phyloP scores from a whole-genome alignment of 345 rosid genomes.

The Citrus australasica region DNA sequence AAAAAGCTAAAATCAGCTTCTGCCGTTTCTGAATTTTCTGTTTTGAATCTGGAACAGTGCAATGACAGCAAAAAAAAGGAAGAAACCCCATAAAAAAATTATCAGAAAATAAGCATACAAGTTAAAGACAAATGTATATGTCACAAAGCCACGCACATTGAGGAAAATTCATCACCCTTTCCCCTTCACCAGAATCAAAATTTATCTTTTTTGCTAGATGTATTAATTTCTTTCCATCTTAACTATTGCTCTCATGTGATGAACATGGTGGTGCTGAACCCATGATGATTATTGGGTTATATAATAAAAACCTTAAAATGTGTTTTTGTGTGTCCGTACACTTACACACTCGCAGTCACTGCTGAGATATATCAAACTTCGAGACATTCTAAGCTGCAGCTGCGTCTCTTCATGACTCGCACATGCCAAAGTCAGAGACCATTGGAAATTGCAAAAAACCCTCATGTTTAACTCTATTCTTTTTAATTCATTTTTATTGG shows the following conservation, averaged over 20 bases:
- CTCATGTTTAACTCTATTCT: background rate
- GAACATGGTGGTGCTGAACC: background rate
- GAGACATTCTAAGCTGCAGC: constrained; percentile 18
- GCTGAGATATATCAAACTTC: background rate
- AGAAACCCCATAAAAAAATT: background rate
- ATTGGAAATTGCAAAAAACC: background rate
- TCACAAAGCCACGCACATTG: background rate
- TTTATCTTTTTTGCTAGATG: background rate
- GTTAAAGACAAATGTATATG: background rate
- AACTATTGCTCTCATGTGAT: background rate
- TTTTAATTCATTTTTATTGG: background rate
- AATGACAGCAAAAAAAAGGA: background rate
- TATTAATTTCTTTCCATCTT: background rate
- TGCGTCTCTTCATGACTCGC: background rate
- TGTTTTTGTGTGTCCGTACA: background rate
- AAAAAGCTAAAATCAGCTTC: background rate
- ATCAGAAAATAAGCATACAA: background rate
- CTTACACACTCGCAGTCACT: background rate
- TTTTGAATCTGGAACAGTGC: background rate
- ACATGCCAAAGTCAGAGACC: background rate
- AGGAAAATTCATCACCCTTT: background rate
- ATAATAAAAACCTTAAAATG: background rate
- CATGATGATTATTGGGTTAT: constrained; percentile 10
- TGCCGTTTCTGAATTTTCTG: background rate
- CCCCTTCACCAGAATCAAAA: background rate